These are phyloP conservation scores for Suillus bovinus DNA, from an alignment of 768 basidiomycete genomes.

Conservation along the genomic window DNA sequence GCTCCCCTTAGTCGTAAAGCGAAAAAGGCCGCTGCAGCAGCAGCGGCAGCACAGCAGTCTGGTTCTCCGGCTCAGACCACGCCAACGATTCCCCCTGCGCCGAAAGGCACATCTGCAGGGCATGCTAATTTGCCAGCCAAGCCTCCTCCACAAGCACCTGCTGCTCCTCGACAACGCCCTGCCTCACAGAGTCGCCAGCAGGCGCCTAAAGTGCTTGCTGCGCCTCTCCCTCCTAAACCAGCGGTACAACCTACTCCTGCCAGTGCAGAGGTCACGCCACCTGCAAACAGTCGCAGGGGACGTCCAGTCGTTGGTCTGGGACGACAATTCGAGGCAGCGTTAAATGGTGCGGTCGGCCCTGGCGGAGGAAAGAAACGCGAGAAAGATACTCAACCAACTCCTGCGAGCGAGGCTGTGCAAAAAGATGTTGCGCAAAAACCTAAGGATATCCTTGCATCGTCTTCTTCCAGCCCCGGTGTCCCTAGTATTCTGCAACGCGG, in stretches of 20 bases:
- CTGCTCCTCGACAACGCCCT: conserved; percentile 18
- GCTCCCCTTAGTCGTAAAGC: conserved; percentile 36
- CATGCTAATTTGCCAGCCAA: conserved; percentile 16
- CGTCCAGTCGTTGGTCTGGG: conserved; percentile 65
- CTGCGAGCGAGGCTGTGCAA: background rate
- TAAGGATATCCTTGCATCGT: conserved; percentile 8
- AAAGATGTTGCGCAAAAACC: background rate
- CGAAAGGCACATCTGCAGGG: conserved; percentile 10
- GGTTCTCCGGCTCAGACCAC: conserved; percentile 14
- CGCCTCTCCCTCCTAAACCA: conserved; percentile 6
- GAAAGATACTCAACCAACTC: conserved; percentile 26
- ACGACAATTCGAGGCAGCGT: conserved; percentile 71
- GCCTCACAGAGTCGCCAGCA: conserved; percentile 19
- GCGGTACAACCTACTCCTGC: background rate
- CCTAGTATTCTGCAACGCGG: conserved; percentile 29
- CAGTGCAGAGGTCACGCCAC: conserved; percentile 10
- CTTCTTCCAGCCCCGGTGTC: conserved; percentile 6
- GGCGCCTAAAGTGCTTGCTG: conserved; percentile 12
- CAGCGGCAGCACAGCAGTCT: conserved; percentile 25
- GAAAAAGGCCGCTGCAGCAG: conserved; percentile 34
- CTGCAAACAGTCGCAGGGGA: conserved; percentile 39
- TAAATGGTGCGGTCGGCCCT: conserved; percentile 52
- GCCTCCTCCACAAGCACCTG: conserved; percentile 10
- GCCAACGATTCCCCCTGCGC: background rate
- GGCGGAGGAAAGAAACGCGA: conserved; percentile 36